Base-by-base conservation (phyloP, 1,284 basidiomycete species). In the Ustilago vetiveriae region DNA sequence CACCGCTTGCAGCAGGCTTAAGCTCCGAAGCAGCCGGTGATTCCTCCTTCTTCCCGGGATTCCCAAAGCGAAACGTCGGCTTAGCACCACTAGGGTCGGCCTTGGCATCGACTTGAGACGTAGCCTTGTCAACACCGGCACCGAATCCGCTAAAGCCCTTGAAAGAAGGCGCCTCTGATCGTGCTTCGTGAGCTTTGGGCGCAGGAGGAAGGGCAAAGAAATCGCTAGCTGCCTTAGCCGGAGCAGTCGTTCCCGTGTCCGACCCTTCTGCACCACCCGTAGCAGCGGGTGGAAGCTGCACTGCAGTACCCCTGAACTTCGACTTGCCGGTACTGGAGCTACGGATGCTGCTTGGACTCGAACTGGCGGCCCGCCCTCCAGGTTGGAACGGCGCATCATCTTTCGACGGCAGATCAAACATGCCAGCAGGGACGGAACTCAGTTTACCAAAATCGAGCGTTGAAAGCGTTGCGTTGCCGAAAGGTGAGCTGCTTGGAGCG, bases 371-470 rank as follows among this genome's bases (percentile, higher is more conserved):
- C 4, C 67, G 51, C 23, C 39, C 67, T 38, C 67, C 67, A 17
- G 67, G 67, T 33, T 60, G 60, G 60, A 70, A 70, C 8, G 50
- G 49, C 22, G 55, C 36, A n/a, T 65, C 60, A 3, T 59, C 51
- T 16, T 49, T 38, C 13, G 46, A 17, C 2, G 67, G 67, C 11
- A 70, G 53, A 43, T 70, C 67, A 35, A 70, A 70, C 40, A 70
- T 54, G 10, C 52, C 60, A 3, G 56, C 52, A 6, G 60, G 46
- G n/a, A 58, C 49, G 3, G 42, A 53, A 40, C 44, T 52, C 29
- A 62, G 43, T 47, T 58, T 58, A 43, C 59, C 55, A 40, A 69
- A 64, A 44, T 58, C 36, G 40, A 65, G 46, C 10, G 22, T 26
- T 3, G 48, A 52, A 10, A 62, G 49, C 6, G 42, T 50, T 3